Conservation (phyloP, 2,329 filamentous ascomycete genomes). For the Alternaria angustiovoidea region DNA sequence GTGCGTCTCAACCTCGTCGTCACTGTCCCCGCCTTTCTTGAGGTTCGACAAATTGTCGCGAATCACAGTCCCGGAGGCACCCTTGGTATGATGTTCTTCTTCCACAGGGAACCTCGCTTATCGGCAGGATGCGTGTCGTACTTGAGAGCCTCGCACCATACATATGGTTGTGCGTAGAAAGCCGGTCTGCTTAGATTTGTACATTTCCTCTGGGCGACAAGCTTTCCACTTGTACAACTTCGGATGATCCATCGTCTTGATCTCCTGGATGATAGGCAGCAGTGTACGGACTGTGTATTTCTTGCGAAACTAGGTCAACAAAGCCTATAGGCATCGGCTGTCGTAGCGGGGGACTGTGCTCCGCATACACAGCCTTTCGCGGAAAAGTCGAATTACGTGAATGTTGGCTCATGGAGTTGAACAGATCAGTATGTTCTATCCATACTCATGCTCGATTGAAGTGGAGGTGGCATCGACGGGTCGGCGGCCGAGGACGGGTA, state of each 20-base stretch:
- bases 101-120: neutral
- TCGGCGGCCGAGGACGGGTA: constrained; percentile 16
- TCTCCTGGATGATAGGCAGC: neutral
- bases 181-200: neutral
- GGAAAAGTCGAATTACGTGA: neutral
- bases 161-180: neutral
- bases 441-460: constrained; percentile 29
- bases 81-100: neutral
- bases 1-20: neutral
- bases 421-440: constrained; percentile 8
- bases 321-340: no score
- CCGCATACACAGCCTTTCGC: neutral
- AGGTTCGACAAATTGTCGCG: no score
- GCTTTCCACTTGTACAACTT: neutral
- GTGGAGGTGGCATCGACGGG: constrained; percentile 20
- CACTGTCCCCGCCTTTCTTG: neutral
- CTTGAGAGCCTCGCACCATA: neutral
- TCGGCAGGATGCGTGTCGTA: neutral
- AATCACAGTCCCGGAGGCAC: neutral
- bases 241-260: neutral
- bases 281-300: neutral
- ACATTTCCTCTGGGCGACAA: no score
- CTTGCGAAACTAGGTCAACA: neutral
- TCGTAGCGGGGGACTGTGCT: neutral
- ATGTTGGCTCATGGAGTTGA: neutral